phyloP scores from a whole-genome alignment of 75 land plant genomes.

The Adiantum capillusveneris region DNA sequence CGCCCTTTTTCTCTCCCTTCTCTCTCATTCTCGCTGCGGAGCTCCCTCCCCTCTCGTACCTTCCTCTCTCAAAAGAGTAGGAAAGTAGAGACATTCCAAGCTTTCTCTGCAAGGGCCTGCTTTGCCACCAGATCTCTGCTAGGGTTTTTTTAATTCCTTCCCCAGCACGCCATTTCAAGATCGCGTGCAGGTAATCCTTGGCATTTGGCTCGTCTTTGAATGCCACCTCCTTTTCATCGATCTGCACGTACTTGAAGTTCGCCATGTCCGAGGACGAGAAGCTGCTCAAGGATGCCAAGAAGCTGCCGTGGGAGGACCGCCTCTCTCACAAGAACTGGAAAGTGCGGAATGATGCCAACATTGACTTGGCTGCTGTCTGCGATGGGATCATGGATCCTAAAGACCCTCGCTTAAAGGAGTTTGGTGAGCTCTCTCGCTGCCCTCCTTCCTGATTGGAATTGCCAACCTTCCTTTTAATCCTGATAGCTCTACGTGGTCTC shows the following conservation, averaged over 20 bases:
- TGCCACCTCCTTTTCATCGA: too few relatives aligned
- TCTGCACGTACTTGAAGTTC: too few relatives aligned
- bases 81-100: too few relatives aligned
- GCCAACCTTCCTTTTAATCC: not conserved
- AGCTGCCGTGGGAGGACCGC: conserved; percentile 95
- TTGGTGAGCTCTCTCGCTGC: conserved; percentile 36
- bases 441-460: conserved; percentile 6
- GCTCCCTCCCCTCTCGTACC: too few relatives aligned
- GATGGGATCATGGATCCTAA: conserved; percentile 92
- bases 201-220: conserved; percentile 1
- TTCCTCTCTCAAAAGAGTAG: too few relatives aligned
- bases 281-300: conserved; percentile 97
- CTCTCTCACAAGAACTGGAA: conserved; percentile 97
- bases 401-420: conserved; percentile 77
- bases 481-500: not conserved
- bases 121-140: too few relatives aligned
- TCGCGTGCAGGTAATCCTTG: conserved; percentile 3
- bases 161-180: too few relatives aligned
- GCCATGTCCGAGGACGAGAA: conserved; percentile 91
- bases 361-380: conserved; percentile 82
- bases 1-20: too few relatives aligned
- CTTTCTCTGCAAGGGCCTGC: too few relatives aligned
- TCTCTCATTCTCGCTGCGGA: too few relatives aligned
- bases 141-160: too few relatives aligned
- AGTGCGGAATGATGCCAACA: conserved; percentile 87